phyloP scores from a whole-genome alignment of 345 rosid species.

The Citrus mangshanensis region DNA sequence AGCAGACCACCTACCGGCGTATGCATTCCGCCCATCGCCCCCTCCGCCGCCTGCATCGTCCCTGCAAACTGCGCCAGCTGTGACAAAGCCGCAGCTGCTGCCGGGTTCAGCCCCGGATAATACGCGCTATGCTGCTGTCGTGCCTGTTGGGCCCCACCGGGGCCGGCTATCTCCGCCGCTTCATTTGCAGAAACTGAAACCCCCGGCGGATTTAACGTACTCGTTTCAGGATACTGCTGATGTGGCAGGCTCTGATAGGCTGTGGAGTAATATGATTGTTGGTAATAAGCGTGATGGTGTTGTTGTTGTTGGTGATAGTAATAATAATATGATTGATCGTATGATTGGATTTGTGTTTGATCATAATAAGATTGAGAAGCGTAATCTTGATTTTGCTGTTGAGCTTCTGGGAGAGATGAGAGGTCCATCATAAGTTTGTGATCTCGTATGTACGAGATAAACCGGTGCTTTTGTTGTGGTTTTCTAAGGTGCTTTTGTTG shows the following conservation, averaged over 20 bases:
- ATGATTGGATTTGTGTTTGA: conserved; percentile 14
- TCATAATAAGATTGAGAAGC: background rate
- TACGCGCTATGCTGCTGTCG: background rate
- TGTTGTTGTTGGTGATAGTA: conserved; percentile 6
- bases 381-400: background rate
- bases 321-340: conserved; percentile 7
- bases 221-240: background rate
- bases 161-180: background rate
- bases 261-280: background rate
- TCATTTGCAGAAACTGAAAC: background rate
- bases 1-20: conserved; percentile 16
- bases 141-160: background rate
- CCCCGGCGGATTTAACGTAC: background rate
- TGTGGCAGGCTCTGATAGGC: background rate
- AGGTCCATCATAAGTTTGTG: background rate
- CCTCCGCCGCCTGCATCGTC: background rate
- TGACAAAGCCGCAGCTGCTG: conserved; percentile 2
- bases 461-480: background rate
- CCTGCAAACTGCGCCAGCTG: conserved; percentile 14
- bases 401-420: background rate
- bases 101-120: background rate
- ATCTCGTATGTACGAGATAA: background rate
- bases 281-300: background rate
- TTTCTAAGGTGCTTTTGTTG: background rate
- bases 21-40: conserved; percentile 15